Conservation (phyloP, 1,284 basidiomycete species). For the Irpex lacteus region DNA sequence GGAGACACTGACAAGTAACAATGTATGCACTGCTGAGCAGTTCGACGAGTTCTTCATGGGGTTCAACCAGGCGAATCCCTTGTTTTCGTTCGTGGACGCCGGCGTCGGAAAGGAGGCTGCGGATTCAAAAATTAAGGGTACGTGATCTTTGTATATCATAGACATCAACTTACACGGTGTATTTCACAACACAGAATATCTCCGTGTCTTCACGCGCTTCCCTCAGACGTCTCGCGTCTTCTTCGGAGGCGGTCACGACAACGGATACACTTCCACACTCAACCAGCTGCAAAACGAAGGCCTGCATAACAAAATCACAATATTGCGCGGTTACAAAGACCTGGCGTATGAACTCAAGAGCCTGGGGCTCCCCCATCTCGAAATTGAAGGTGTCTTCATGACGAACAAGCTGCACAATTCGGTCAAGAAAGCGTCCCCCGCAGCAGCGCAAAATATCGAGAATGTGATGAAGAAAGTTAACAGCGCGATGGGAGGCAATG, state of each 20-base stretch:
- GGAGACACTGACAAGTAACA: constrained; percentile 34
- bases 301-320: constrained; percentile 44
- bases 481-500: neutral
- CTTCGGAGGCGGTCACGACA: constrained; percentile 52
- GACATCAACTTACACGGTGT: neutral
- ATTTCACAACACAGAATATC: constrained; percentile 31
- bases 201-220: constrained; percentile 43
- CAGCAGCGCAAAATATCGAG: neutral
- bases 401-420: constrained; percentile 36
- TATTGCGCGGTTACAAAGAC: constrained; percentile 48
- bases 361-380: constrained; percentile 39
- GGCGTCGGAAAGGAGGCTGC: constrained; percentile 54
- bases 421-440: neutral
- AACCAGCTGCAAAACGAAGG: constrained; percentile 48
- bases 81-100: constrained; percentile 54
- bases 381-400: constrained; percentile 49
- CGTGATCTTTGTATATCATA: constrained; percentile 2
- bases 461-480: neutral
- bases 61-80: constrained; percentile 44
- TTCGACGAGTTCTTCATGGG: constrained; percentile 46
- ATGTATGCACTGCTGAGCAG: constrained; percentile 35
- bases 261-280: constrained; percentile 50
- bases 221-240: constrained; percentile 43
- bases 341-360: constrained; percentile 43
- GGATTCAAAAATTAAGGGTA: constrained; percentile 55